phyloP scores from a whole-genome alignment of 2,329 filamentous ascomycete species.

The Talaromyces sp. region DNA sequence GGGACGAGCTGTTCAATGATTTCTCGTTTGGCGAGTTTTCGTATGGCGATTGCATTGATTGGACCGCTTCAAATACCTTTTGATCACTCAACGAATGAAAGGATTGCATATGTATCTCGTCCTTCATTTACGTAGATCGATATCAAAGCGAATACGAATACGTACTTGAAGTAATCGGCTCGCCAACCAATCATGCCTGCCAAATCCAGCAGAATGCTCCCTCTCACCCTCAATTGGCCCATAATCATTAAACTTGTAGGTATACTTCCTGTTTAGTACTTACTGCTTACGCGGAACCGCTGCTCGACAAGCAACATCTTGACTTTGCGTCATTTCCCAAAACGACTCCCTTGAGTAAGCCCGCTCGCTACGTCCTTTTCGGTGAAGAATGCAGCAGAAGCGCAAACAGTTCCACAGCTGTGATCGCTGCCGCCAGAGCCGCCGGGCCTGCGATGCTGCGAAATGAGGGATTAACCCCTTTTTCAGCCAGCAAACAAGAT shows the following conservation, averaged over 20 bases:
- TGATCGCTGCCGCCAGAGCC: neutral
- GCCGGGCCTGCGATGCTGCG: neutral
- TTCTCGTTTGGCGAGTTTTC: neutral
- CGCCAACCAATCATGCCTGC: neutral
- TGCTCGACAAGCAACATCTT: neutral
- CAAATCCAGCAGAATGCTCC: neutral
- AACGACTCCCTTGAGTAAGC: neutral
- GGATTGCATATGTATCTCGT: too few relatives aligned
- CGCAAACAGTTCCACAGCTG: neutral
- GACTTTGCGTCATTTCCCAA: neutral
- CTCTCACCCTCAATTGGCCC: neutral
- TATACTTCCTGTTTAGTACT: neutral
- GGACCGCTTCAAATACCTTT: neutral
- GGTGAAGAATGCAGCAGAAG: neutral
- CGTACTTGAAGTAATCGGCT: neutral
- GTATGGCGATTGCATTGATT: neutral
- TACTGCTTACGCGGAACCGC: neutral
- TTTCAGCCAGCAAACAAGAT: neutral
- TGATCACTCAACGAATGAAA: neutral
- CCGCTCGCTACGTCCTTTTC: neutral
- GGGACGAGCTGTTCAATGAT: conserved; percentile 13
- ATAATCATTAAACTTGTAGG: neutral
- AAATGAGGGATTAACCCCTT: neutral
- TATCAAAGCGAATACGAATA: too few relatives aligned
- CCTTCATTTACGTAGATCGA: too few relatives aligned